Evolutionary conservation across 2,329 filamentous ascomycete species (phyloP).

Genomic region (Aspergillus brunneoviolaceus): DNA sequence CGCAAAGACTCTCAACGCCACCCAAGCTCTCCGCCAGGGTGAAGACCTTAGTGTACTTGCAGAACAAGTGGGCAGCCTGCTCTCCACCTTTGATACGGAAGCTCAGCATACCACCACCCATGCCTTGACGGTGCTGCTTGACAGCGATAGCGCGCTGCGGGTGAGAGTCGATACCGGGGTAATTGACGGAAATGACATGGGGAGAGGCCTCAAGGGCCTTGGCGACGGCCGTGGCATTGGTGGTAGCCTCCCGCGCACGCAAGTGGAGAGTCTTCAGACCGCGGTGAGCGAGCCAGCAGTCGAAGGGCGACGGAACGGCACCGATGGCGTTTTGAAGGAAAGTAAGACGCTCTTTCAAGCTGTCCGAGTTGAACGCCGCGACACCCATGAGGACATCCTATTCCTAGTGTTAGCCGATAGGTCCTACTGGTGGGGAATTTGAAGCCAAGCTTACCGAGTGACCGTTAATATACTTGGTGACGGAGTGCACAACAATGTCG

Average conservation of each 20-base stretch:
- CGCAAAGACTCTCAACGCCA: conserved; percentile 86
- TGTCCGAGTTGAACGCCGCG: conserved; percentile 87
- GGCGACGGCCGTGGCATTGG: conserved; percentile 78
- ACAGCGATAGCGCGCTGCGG: conserved; percentile 79
- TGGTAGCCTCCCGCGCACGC: conserved; percentile 78
- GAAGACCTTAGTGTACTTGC: conserved; percentile 83
- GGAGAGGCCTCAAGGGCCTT: conserved; percentile 73
- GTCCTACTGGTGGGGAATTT: neutral
- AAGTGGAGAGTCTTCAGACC: conserved; percentile 96
- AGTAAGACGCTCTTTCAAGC: conserved; percentile 70
- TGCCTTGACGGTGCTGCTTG: conserved; percentile 88
- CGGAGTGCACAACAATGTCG: conserved; percentile 93
- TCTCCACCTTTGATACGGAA: conserved; percentile 91
- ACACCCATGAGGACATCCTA: conserved; percentile 95
- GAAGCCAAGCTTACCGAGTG: conserved; percentile 57
- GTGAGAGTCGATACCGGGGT: conserved; percentile 86
- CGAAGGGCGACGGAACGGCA: conserved; percentile 89
- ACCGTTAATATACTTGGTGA: conserved; percentile 99
- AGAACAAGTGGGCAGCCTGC: conserved; percentile 85
- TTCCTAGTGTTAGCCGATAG: conserved; percentile 11
- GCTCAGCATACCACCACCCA: conserved; percentile 96
- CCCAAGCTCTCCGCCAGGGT: conserved; percentile 90
- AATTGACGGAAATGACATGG: conserved; percentile 87
- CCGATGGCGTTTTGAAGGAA: conserved; percentile 98
- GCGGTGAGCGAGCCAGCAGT: conserved; percentile 96